Evolutionary conservation across 306 rosid species (phyloP), one percentile per base, ranked within the genome.

Genomic region (Betula pendula): DNA sequence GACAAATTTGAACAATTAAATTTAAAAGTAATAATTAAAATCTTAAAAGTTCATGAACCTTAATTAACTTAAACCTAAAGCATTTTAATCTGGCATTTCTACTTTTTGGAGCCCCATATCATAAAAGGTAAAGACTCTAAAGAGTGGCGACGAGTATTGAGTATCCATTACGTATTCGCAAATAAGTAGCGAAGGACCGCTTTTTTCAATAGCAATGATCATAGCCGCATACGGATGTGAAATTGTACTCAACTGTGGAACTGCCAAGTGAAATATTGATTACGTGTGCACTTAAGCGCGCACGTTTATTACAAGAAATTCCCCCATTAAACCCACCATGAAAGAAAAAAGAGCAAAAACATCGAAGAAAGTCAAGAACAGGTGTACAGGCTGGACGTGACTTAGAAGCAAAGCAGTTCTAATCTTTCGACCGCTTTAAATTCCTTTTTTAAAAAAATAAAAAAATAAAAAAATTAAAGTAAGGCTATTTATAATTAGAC

Each of bases 211-310:
- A 13, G n/a, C 72, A 67, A 79, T 67, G 42, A 65, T 65, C 38
- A 27, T 27, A 22, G 31, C n/a, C n/a, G n/a, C n/a, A n/a, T n/a
- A n/a, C n/a, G 59, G 12, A 20, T 53, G 60, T n/a, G 11, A 20
- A 72, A 79, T 74, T 63, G 38, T 3, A 47, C 45, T 42, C 45
- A 33, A 19, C 45, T 31, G 44, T 33, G 68, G 17, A 60, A 69
- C 27, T 25, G 33, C 7, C 49, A 16, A 49, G 24, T 31, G 60
- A 66, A 76, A 38, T 5, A 38, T 74, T 55, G 69, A 45, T 48
- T 79, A 73, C 51, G 79, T 80, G 87, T 65, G 76, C 81, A 80
- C 75, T 73, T n/a, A 53, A 12, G 24, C 75, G 33, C 63, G 33
- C 85, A 75, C 70, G 74, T 73, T 55, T 40, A 33, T 8, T 53